Conservation (phyloP, 2,329 filamentous ascomycete species). For the Pochonia chlamydosporia region DNA sequence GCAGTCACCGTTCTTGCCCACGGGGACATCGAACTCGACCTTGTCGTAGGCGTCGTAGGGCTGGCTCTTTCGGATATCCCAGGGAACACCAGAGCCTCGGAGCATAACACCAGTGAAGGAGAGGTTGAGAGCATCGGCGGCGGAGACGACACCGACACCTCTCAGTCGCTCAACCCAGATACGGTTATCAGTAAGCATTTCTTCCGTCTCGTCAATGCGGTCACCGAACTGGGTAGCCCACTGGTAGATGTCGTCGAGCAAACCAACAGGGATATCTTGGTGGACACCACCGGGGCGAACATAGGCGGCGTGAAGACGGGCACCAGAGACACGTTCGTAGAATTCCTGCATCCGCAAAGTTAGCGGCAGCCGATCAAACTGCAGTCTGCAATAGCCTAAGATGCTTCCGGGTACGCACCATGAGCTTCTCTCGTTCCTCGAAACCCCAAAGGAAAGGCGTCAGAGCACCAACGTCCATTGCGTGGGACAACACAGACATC, state of each 20-base stretch:
- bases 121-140: conserved; percentile 92
- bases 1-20: conserved; percentile 95
- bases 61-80: conserved; percentile 93
- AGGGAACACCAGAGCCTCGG: conserved; percentile 90
- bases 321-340: conserved; percentile 97
- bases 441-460: conserved; percentile 99
- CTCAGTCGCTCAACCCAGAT: conserved; percentile 96
- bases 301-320: conserved; percentile 94
- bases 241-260: conserved; percentile 98
- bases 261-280: conserved; percentile 87
- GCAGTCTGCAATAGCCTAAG: too few relatives aligned
- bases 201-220: conserved; percentile 97
- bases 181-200: conserved; percentile 97
- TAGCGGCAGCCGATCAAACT: too few relatives aligned
- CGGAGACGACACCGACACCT: conserved; percentile 84
- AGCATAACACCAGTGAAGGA: conserved; percentile 98
- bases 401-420: conserved; percentile 80
- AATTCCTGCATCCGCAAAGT: conserved; percentile 67
- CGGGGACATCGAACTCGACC: conserved; percentile 96
- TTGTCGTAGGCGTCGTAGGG: conserved; percentile 97
- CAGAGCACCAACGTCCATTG: conserved; percentile 97
- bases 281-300: conserved; percentile 94
- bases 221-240: conserved; percentile 99
- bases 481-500: conserved; percentile 95
- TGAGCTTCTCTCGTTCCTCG: conserved; percentile 98